A percentile compares a stretch with the other conserved stretches of the same genome.
phyloP scores from a whole-genome alignment of 106 monocot species.

The Posidonia australis region DNA sequence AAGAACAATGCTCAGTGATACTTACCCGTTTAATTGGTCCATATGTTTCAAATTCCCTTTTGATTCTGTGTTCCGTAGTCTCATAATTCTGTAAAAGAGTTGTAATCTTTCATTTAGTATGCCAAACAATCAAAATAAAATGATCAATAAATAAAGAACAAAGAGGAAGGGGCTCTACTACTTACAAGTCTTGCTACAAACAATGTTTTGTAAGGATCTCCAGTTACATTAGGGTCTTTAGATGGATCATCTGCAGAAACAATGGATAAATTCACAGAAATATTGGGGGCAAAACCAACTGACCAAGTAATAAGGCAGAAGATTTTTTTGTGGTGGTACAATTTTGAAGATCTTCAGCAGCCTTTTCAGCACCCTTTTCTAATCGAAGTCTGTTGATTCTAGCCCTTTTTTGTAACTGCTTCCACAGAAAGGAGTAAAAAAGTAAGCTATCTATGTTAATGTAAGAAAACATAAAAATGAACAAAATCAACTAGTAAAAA shows the following conservation, averaged over 20 bases:
- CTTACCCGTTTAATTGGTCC: slow-evolving; percentile 98
- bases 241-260: slow-evolving; percentile 59
- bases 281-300: neutral
- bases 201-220: slow-evolving; percentile 90
- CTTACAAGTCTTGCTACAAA: slow-evolving; percentile 95
- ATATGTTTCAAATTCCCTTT: slow-evolving; percentile 99
- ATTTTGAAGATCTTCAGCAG: slow-evolving; percentile 80
- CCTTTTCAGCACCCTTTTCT: slow-evolving; percentile 71
- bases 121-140: neutral
- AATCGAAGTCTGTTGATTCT: slow-evolving; percentile 63
- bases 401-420: slow-evolving; percentile 60
- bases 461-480: neutral
- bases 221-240: slow-evolving; percentile 56
- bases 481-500: too few relatives aligned
- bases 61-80: slow-evolving; percentile 78
- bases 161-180: neutral
- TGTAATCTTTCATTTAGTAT: neutral
- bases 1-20: slow-evolving; percentile 28
- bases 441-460: neutral
- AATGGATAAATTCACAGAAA: neutral
- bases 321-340: slow-evolving; percentile 30
- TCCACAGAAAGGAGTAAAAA: neutral
- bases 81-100: slow-evolving; percentile 66
- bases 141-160: neutral
- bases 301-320: neutral